These are phyloP conservation scores for Ceratocystis cacaofunesta DNA, from an alignment of 2,329 filamentous ascomycete genomes.

Conservation along the genomic window DNA sequence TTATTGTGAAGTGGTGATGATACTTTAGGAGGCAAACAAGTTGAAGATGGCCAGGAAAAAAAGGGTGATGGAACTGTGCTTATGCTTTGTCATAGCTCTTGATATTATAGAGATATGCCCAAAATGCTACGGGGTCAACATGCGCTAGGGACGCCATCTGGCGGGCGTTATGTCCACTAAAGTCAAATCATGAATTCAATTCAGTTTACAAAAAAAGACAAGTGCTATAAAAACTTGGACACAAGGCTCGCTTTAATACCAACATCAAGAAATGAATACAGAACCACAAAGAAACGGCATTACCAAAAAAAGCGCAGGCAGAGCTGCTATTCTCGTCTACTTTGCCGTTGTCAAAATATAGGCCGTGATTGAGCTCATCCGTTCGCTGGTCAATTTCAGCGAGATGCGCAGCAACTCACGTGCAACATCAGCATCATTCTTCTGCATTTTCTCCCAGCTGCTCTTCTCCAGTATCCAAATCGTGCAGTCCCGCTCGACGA, in stretches of 20 bases:
- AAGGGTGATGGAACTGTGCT: too few species aligned
- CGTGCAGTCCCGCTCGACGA: slow-evolving; percentile 66
- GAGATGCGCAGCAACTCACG: slow-evolving; percentile 72
- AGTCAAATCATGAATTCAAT: too few species aligned
- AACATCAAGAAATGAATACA: not conserved
- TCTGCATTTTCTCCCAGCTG: slow-evolving; percentile 59
- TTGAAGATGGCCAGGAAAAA: not conserved
- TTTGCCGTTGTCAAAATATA: slow-evolving; percentile 38
- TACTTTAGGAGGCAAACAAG: not conserved
- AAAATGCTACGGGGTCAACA: too few species aligned
- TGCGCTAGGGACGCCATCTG: too few species aligned
- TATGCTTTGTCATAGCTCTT: too few species aligned
- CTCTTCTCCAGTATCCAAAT: slow-evolving; percentile 65
- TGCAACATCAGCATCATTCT: slow-evolving; percentile 59
- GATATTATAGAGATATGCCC: too few species aligned
- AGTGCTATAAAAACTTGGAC: too few species aligned
- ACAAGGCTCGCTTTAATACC: too few species aligned
- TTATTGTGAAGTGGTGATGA: too few species aligned
- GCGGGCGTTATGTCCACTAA: too few species aligned
- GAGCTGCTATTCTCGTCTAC: slow-evolving; percentile 19
- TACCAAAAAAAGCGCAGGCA: not conserved
- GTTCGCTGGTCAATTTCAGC: slow-evolving; percentile 86
- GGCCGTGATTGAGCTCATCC: slow-evolving; percentile 58
- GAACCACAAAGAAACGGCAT: not conserved
- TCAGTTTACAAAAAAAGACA: too few species aligned